Base-by-base conservation (phyloP, 768 basidiomycete genomes). In the Suillus fuscotomentosus region DNA sequence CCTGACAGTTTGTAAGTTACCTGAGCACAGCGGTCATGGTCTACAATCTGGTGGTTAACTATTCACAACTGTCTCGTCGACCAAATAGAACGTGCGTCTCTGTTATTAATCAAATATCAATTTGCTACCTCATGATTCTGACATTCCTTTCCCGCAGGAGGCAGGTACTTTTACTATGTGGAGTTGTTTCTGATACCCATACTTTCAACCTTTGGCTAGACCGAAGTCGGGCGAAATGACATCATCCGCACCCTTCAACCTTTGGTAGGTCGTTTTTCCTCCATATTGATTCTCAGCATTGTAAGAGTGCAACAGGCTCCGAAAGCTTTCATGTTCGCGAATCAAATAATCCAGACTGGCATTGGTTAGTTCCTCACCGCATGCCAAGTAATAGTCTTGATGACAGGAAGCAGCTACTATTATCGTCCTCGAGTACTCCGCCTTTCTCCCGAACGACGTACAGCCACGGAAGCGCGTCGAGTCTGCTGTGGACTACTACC, bases 191-290 rank as follows among this genome's bases (percentile, higher is more conserved):
- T n/a, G 9, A 45, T n/a, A 8, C 43, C 17, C 6, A 45, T 20
- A 10, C 45, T 20, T 22, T 45, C 43, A 8, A 45, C 43, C 17
- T n/a, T 3, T n/a, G 20, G 20, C 43, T 45, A 45, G 43, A 0
- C 17, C 43, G 0, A 3, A 1, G 9, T 20, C 43, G 0, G 0
- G 3, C n/a, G 0, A 20, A 0, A n/a, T 1, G 3, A 0, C 20
- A 20, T 45, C 4, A 20, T 45, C 1, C 3, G 0, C 1, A 2
- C 11, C 43, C 43, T 45, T n/a, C 43, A n/a, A 8, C 43, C 43
- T 45, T 45, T 45, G 43, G 43, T 45, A 17, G 17, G 45, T 47
- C 10, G 9, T 1, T 11, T 47, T 47, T 42, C 17, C n/a, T n/a
- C 5, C n/a, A 20, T 9, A n/a, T 45, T n/a, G 43, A n/a, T n/a